Conservation (phyloP, 176 grass and related monocot species). For the Aegilops longissima region DNA sequence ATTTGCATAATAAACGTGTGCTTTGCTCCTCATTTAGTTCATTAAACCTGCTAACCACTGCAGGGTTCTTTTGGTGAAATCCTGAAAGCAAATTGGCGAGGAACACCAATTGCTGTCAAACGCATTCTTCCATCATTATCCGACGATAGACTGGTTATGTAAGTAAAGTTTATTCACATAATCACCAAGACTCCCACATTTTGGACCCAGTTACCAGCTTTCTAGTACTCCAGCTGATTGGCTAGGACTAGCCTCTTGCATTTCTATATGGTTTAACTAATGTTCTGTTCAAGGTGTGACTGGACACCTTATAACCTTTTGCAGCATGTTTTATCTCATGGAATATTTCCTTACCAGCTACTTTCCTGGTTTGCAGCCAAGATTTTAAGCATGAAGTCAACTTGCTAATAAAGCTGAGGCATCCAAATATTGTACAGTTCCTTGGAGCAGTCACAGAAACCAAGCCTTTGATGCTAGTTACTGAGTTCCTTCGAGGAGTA, state of each 20-base stretch:
- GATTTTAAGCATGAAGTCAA: slow-evolving; percentile 99
- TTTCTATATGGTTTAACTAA: background rate
- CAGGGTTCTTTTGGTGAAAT: slow-evolving; percentile 99
- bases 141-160: slow-evolving; percentile 94
- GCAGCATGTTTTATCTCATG: background rate
- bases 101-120: slow-evolving; percentile 97
- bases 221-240: background rate
- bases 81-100: slow-evolving; percentile 98
- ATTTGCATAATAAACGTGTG: background rate
- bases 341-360: slow-evolving; percentile 7
- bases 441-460: slow-evolving; percentile 98
- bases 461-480: slow-evolving; percentile 95
- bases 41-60: slow-evolving; percentile 29
- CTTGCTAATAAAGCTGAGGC: slow-evolving; percentile 91
- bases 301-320: background rate
- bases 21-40: slow-evolving; percentile 1
- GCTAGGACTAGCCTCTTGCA: background rate
- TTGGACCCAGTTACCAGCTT: background rate
- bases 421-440: slow-evolving; percentile 99
- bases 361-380: slow-evolving; percentile 63
- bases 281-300: background rate
- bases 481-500: slow-evolving; percentile 94
- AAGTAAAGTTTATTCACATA: slow-evolving; percentile 36
- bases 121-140: slow-evolving; percentile 99
- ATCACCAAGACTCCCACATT: background rate